These are phyloP conservation scores for Moesziomyces sp. DNA, from an alignment of 1,284 basidiomycete species.

Conservation along the genomic window DNA sequence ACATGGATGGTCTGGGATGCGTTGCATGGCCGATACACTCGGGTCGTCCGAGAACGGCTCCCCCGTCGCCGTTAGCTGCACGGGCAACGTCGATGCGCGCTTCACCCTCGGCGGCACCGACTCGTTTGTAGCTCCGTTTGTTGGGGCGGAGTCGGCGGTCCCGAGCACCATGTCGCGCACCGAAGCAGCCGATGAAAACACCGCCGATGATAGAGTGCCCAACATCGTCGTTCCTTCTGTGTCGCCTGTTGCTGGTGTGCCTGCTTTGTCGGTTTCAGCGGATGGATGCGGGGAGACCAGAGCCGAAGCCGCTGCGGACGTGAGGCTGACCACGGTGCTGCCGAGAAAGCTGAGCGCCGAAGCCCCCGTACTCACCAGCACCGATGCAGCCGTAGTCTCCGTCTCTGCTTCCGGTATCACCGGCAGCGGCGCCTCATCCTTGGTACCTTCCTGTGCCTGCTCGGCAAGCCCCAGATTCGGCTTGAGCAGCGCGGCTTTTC, in stretches of 20 bases:
- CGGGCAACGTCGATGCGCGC: slow-evolving; percentile 14
- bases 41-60: slow-evolving; percentile 38
- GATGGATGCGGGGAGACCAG: slow-evolving; percentile 3
- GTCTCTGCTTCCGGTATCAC: slow-evolving; percentile 2
- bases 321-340: slow-evolving; percentile 12
- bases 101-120: neutral
- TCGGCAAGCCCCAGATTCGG: slow-evolving; percentile 12
- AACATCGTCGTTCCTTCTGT: slow-evolving; percentile 2
- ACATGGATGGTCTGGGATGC: slow-evolving; percentile 40
- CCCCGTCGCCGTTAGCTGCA: slow-evolving; percentile 27
- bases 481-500: slow-evolving; percentile 8
- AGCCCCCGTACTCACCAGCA: slow-evolving; percentile 7
- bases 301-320: slow-evolving; percentile 15
- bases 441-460: neutral
- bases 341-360: slow-evolving; percentile 29
- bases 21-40: slow-evolving; percentile 41
- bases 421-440: slow-evolving; percentile 11
- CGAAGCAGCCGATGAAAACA: slow-evolving; percentile 12
- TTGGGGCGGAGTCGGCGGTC: neutral
- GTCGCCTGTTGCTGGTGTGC: neutral
- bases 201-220: slow-evolving; percentile 5
- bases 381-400: slow-evolving; percentile 6
- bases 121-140: neutral
- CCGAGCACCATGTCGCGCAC: slow-evolving; percentile 10
- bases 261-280: neutral